These are phyloP conservation scores for Pachyrhizus erosus DNA, from an alignment of 306 rosid genomes.

Conservation along the genomic window DNA sequence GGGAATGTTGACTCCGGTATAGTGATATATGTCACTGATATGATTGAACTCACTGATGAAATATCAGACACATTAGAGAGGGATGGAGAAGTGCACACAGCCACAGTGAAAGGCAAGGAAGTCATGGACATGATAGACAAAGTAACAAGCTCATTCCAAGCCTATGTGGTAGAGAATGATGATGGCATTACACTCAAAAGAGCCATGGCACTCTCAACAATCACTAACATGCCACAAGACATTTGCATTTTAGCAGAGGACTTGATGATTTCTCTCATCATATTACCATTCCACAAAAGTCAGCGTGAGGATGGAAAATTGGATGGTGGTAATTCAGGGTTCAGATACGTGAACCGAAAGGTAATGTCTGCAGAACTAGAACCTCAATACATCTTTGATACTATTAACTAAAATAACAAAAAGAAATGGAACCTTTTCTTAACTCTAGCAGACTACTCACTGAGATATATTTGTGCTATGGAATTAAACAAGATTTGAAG, in stretches of 20 bases:
- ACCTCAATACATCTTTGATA: neutral
- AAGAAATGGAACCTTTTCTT: neutral
- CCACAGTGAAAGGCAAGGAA: constrained; percentile 53
- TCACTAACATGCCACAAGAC: constrained; percentile 67
- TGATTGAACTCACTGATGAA: constrained; percentile 73
- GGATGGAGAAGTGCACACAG: constrained; percentile 49
- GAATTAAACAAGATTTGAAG: neutral
- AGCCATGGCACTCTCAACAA: constrained; percentile 58
- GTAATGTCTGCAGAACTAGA: constrained; percentile 44
- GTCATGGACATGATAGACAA: constrained; percentile 63
- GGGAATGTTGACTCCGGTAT: constrained; percentile 60
- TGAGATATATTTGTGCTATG: neutral
- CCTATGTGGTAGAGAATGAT: constrained; percentile 46
- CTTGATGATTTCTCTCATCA: constrained; percentile 62
- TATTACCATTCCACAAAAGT: constrained; percentile 76
- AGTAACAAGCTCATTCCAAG: constrained; percentile 61
- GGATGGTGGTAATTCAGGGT: constrained; percentile 63
- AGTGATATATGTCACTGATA: constrained; percentile 62
- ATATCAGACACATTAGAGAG: constrained; percentile 57
- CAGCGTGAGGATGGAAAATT: constrained; percentile 57
- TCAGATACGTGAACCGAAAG: constrained; percentile 81
- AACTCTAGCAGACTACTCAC: neutral
- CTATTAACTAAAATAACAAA: neutral
- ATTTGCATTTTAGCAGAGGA: constrained; percentile 74
- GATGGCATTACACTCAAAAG: constrained; percentile 62